phyloP scores from a whole-genome alignment of 75 land plant genomes.

The Sequoia sempervirens region DNA sequence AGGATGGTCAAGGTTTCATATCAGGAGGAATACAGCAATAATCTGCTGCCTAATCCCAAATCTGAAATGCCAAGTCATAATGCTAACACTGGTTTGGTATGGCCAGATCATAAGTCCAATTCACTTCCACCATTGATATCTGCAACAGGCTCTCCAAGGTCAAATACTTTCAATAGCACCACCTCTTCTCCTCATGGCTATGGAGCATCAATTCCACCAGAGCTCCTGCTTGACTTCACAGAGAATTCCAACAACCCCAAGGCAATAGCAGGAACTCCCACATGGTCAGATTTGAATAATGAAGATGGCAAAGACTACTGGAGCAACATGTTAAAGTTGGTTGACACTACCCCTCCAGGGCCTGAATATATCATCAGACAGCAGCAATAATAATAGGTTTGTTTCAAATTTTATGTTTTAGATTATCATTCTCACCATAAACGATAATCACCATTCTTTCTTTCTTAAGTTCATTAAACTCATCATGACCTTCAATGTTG shows the following conservation, averaged over 20 bases:
- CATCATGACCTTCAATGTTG: neutral
- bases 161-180: neutral
- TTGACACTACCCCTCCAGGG: neutral
- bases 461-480: neutral
- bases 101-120: slow-evolving; percentile 6
- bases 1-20: neutral
- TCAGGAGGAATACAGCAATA: neutral
- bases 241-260: neutral
- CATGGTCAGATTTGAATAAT: neutral
- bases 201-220: neutral
- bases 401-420: neutral
- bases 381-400: neutral
- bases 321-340: slow-evolving; percentile 11
- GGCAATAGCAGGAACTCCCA: neutral
- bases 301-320: slow-evolving; percentile 10
- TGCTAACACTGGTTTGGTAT: neutral
- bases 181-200: neutral
- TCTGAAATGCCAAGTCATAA: neutral
- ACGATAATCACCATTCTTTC: neutral
- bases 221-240: slow-evolving; percentile 3
- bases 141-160: neutral
- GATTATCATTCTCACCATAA: neutral
- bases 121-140: slow-evolving; percentile 7
- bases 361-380: slow-evolving; percentile 5
- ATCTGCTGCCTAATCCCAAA: neutral